A percentile compares a stretch with the other conserved stretches of the same genome.
These are phyloP conservation scores for Jatropha podagrica DNA, from an alignment of 441 rosid species.

Conservation along the genomic window DNA sequence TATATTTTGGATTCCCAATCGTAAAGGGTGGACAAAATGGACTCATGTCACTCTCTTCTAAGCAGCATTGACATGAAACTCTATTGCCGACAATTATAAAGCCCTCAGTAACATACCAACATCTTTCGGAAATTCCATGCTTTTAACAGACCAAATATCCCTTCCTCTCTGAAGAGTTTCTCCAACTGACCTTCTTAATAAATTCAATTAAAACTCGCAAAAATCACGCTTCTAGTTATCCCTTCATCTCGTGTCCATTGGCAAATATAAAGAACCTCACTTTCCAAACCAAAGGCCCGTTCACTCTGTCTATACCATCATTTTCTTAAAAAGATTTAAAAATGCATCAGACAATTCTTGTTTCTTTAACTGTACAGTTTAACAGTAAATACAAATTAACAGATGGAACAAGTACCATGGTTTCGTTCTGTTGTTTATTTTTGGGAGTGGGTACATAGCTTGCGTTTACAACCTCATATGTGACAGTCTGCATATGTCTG, in stretches of 20 bases:
- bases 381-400: not conserved
- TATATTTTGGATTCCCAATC: not conserved
- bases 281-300: too few relatives aligned
- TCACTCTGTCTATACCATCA: too few relatives aligned
- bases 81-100: conserved; percentile 1
- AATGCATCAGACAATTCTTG: too few relatives aligned
- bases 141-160: too few relatives aligned
- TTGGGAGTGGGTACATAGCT: conserved; percentile 57
- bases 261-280: too few relatives aligned
- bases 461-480: conserved; percentile 46
- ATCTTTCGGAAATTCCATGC: too few relatives aligned
- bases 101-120: not conserved
- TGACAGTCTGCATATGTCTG: conserved; percentile 53
- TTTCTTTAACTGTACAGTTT: not conserved
- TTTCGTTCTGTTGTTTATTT: conserved; percentile 26
- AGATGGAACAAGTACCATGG: conserved; percentile 28
- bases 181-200: too few relatives aligned
- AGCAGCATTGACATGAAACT: not conserved
- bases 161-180: too few relatives aligned
- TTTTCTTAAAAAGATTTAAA: too few relatives aligned
- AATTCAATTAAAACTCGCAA: too few relatives aligned
- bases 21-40: not conserved
- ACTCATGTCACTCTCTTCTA: not conserved
- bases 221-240: too few relatives aligned
- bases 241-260: too few relatives aligned